A percentile compares a stretch with the other conserved stretches of the same genome.
phyloP scores from a whole-genome alignment of 805 yeast species.

The Candida hungchunana region DNA sequence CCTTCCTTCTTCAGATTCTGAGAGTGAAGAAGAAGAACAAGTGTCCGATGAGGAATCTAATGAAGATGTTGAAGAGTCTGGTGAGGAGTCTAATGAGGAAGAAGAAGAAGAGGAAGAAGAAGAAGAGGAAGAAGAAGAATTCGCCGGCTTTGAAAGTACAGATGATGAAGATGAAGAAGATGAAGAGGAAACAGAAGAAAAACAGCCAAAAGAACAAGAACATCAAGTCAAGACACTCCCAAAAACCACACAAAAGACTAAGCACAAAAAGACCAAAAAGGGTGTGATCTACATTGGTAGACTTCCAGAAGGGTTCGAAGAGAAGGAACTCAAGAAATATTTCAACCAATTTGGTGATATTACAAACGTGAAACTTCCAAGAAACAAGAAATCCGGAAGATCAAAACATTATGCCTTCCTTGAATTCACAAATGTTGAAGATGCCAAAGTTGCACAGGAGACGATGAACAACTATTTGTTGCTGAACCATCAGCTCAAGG shows the following conservation, averaged over 20 bases:
- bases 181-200: conserved; percentile 17
- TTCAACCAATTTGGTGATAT: conserved; percentile 90
- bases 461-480: conserved; percentile 93
- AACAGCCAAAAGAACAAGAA: conserved; percentile 25
- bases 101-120: conserved; percentile 12
- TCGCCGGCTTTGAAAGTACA: conserved; percentile 15
- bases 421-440: conserved; percentile 70
- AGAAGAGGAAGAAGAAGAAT: conserved; percentile 11
- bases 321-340: conserved; percentile 67
- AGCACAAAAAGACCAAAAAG: conserved; percentile 32
- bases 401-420: conserved; percentile 90
- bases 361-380: conserved; percentile 70
- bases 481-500: conserved; percentile 82
- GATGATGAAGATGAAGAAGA: conserved; percentile 30
- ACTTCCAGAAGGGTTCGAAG: conserved; percentile 90
- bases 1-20: conserved; percentile 27
- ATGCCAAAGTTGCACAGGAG: conserved; percentile 86
- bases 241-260: conserved; percentile 19
- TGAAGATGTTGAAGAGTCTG: conserved; percentile 11
- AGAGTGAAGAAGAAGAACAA: conserved; percentile 22
- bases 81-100: conserved; percentile 10
- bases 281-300: conserved; percentile 89
- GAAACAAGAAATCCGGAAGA: conserved; percentile 86
- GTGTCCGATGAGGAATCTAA: conserved; percentile 2
- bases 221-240: conserved; percentile 24